These are phyloP conservation scores for Trametopsis cervina DNA, from an alignment of 768 basidiomycete genomes.

Conservation along the genomic window DNA sequence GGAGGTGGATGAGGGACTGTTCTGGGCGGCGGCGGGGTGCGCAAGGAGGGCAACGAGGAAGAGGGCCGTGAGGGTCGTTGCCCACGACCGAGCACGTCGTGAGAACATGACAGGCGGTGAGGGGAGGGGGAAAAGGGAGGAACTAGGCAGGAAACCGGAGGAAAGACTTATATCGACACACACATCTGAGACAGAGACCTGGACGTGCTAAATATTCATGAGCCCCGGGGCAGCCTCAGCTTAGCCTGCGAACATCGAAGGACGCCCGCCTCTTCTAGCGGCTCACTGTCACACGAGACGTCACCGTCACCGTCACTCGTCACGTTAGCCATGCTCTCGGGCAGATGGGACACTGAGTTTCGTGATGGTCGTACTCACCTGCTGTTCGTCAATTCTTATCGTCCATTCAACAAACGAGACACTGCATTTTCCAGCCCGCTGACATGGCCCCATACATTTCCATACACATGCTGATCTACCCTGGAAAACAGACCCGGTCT, in stretches of 20 bases:
- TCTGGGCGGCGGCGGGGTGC: conserved; percentile 33
- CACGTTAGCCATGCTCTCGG: background rate
- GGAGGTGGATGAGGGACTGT: conserved; percentile 21
- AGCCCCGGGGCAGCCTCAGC: background rate
- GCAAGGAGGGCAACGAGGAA: conserved; percentile 24
- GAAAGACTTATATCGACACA: conserved; percentile 7
- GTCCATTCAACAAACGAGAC: background rate
- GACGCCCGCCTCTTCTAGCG: background rate
- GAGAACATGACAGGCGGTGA: conserved; percentile 20
- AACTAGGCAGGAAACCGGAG: conserved; percentile 15
- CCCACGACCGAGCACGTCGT: conserved; percentile 11
- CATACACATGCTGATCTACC: too few species aligned
- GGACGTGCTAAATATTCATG: too few species aligned
- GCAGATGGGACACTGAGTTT: background rate
- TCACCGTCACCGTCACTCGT: background rate
- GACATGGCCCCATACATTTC: too few species aligned
- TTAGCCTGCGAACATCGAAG: background rate
- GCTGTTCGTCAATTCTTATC: too few species aligned
- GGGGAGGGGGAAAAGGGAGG: conserved; percentile 18
- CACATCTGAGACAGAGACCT: background rate
- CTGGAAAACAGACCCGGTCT: too few species aligned
- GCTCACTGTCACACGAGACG: background rate
- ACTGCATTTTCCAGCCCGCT: too few species aligned
- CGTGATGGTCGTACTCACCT: too few species aligned
- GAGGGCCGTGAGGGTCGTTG: conserved; percentile 18